Conservation (phyloP, 441 rosid genomes). For the Adansonia rubrostipa region DNA sequence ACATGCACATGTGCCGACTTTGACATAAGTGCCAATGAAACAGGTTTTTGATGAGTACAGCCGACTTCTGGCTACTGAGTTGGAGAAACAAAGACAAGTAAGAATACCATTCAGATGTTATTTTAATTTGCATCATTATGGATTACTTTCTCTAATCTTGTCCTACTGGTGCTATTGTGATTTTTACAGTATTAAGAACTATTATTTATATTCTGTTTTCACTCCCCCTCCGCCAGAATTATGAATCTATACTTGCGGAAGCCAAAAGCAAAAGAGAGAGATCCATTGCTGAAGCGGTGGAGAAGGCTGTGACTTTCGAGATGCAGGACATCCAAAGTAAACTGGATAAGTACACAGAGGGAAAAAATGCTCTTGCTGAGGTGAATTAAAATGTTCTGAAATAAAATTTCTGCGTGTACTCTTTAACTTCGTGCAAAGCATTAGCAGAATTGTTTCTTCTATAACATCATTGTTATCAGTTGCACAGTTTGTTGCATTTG, state of each 20-base stretch:
- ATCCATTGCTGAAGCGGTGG: slow-evolving; percentile 62
- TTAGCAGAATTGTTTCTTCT: not conserved
- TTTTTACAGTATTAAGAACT: slow-evolving; percentile 3
- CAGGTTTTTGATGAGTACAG: slow-evolving; percentile 90
- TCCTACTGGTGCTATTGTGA: slow-evolving; percentile 10
- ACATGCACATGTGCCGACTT: slow-evolving; percentile 15
- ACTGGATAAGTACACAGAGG: slow-evolving; percentile 62
- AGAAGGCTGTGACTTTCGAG: slow-evolving; percentile 58
- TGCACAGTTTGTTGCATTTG: not conserved
- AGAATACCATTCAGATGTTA: slow-evolving; percentile 30
- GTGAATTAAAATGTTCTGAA: slow-evolving; percentile 36
- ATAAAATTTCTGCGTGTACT: not conserved
- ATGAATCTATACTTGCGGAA: slow-evolving; percentile 77
- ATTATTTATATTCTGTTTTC: not conserved
- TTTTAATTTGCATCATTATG: not conserved
- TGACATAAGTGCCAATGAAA: slow-evolving; percentile 8
- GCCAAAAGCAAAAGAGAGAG: slow-evolving; percentile 75
- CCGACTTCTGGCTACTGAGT: slow-evolving; percentile 83
- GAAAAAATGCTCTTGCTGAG: slow-evolving; percentile 66
- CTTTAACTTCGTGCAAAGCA: not conserved
- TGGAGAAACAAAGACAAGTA: slow-evolving; percentile 86
- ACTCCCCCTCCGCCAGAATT: slow-evolving; percentile 54
- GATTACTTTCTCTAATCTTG: not conserved
- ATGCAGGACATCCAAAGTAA: slow-evolving; percentile 71
- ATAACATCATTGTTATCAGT: not conserved